Percentiles rank a stretch among this genome's conserved stretches.
phyloP scores from a whole-genome alignment of 208 protist genomes.

The Acanthamoeba healyi region DNA sequence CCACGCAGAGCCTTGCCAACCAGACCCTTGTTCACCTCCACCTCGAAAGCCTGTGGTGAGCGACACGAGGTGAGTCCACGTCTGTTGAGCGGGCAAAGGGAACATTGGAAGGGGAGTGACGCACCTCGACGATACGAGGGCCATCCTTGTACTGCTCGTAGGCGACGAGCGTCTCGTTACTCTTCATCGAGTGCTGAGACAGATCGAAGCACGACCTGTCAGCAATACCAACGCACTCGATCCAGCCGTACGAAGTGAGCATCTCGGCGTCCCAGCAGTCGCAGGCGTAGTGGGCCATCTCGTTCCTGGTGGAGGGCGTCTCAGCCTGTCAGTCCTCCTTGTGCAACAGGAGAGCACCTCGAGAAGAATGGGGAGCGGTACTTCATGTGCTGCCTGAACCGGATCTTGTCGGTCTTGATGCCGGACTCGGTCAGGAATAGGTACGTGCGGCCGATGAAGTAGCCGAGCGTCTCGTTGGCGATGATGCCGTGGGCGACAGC shows the following conservation, averaged over 20 bases:
- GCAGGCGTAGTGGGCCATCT: conserved; percentile 99
- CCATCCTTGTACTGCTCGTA: conserved; percentile 92
- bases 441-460: conserved; percentile 97
- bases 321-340: background rate
- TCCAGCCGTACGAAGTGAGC: conserved; percentile 97
- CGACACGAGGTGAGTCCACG: background rate
- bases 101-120: background rate
- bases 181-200: conserved; percentile 94
- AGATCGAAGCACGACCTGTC: conserved; percentile 99
- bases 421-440: conserved; percentile 96
- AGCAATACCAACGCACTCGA: conserved; percentile 99
- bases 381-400: conserved; percentile 96
- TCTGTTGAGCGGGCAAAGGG: too few species aligned
- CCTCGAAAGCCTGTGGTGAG: conserved; percentile 66
- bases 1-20: conserved; percentile 95
- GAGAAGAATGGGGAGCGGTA: background rate
- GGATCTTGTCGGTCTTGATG: conserved; percentile 92
- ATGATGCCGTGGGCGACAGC: conserved; percentile 91
- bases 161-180: conserved; percentile 94
- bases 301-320: conserved; percentile 84
- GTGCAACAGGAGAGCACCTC: background rate
- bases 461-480: conserved; percentile 98
- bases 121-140: conserved; percentile 50
- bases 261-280: conserved; percentile 99
- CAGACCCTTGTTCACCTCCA: conserved; percentile 92